These are phyloP conservation scores for Corynascus novoguineensis DNA, from an alignment of 495 filamentous ascomycete species.

Conservation along the genomic window DNA sequence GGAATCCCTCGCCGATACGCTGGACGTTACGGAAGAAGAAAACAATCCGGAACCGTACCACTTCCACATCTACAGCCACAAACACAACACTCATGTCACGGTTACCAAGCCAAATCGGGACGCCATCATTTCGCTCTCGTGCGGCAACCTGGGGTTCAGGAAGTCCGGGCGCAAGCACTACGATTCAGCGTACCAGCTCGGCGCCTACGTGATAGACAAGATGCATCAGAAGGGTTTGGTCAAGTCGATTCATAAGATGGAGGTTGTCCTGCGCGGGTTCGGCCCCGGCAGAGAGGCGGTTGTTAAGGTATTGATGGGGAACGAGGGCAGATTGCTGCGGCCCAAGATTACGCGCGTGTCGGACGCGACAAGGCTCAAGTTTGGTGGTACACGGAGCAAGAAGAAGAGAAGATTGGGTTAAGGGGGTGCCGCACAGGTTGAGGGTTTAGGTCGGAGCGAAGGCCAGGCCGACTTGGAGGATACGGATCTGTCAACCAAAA, in stretches of 20 bases:
- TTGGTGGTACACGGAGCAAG: conserved; percentile 85
- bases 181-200: conserved; percentile 90
- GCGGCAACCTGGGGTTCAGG: conserved; percentile 81
- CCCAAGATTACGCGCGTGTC: conserved; percentile 65
- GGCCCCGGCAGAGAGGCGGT: conserved; percentile 81
- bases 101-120: conserved; percentile 74
- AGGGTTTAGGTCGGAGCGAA: neutral
- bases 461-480: neutral
- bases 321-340: conserved; percentile 69
- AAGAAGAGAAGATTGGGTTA: conserved; percentile 77
- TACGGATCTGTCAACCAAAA: neutral
- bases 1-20: conserved; percentile 14
- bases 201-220: conserved; percentile 67
- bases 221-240: conserved; percentile 68
- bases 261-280: conserved; percentile 78
- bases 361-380: conserved; percentile 84
- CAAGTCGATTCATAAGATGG: conserved; percentile 57
- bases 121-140: conserved; percentile 65
- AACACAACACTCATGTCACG: conserved; percentile 92
- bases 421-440: neutral
- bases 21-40: conserved; percentile 19
- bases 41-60: conserved; percentile 61
- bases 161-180: conserved; percentile 72
- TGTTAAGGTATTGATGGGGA: conserved; percentile 78
- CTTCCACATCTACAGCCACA: conserved; percentile 77